Base-by-base conservation (phyloP, 257 asterid species). In the Lycium barbarum region DNA sequence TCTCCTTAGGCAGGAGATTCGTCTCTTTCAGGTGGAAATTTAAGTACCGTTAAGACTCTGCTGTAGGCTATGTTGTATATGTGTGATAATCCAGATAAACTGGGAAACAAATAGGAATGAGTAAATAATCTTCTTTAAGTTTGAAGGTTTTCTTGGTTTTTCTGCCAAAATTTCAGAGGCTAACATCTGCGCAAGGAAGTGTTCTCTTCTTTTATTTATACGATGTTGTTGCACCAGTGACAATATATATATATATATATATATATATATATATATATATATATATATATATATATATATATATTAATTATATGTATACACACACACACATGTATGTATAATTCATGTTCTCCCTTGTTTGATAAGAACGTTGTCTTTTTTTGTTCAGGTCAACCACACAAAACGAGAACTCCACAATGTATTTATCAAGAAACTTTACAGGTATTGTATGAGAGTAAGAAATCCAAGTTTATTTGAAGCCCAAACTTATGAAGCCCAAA, bases 331-430 rank as follows among this genome's bases (percentile, higher is more conserved):
- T 47, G 40, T 11, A 73, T 73, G 80, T 72, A 45, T 49, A 20
- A 7, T 13, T 51, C 38, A 74, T 7, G 22, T 49, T 76, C 45
- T 22, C n/a, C 81, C 62, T 1, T 22, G 62, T 76, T 76, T 76
- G 81, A 76, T 51, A 22, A 76, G 58, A 36, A 45, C 45, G 79
- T 80, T 58, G 80, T 53, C 7, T 74, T 88, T 78, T 36, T 43
- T 83, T 76, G 72, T 14, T 79, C 90, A 95, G 99, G 99, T 95
- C 62, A 92, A 95, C 90, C 98, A 92, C 88, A 94, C 99, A 67
- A 97, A 95, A 87, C 88, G 98, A 83, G 99, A 95, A 91, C 95
- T 97, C 86, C 99, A 91, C 88, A 94, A 94, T 71, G 91, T 91
- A 51, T 91, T 94, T 87, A 95, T 95, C 84, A 84, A 86, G 85